Evolutionary conservation across 768 basidiomycete genomes (phyloP).

Genomic region (Exidia glandulosa): DNA sequence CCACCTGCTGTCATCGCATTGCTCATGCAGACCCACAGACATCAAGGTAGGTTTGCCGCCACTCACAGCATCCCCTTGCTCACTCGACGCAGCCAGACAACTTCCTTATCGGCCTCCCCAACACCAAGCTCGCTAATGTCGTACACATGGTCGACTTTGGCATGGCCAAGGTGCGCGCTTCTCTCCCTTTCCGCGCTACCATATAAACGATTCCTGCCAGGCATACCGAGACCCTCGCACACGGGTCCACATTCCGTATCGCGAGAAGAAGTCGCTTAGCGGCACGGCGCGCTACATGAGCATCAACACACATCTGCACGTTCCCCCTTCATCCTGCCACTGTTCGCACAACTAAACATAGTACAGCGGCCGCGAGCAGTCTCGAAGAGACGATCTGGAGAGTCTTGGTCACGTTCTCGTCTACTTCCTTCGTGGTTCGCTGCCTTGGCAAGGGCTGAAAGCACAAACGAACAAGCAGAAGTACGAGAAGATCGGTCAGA

Average conservation of each 20-base stretch:
- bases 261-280: constrained; percentile 1
- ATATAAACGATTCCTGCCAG: no score
- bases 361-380: constrained; percentile 5
- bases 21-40: no score
- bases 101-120: constrained; percentile 90
- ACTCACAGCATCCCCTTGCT: background rate
- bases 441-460: constrained; percentile 21
- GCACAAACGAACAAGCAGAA: constrained; percentile 1
- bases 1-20: no score
- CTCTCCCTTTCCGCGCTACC: no score
- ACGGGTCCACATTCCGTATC: constrained; percentile 10
- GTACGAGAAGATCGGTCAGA: constrained; percentile 5
- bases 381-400: constrained; percentile 24
- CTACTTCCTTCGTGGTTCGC: constrained; percentile 18
- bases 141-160: constrained; percentile 19
- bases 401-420: constrained; percentile 26
- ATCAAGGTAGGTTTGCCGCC: no score
- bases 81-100: constrained; percentile 92
- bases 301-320: constrained; percentile 7
- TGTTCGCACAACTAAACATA: background rate
- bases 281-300: constrained; percentile 11
- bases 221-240: no score
- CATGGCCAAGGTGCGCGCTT: constrained; percentile 3
- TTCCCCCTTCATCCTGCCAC: constrained; percentile 4
- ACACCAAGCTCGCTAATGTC: constrained; percentile 54